Base-by-base conservation (phyloP, 2,329 filamentous ascomycete genomes). In the Botryotinia convoluta region DNA sequence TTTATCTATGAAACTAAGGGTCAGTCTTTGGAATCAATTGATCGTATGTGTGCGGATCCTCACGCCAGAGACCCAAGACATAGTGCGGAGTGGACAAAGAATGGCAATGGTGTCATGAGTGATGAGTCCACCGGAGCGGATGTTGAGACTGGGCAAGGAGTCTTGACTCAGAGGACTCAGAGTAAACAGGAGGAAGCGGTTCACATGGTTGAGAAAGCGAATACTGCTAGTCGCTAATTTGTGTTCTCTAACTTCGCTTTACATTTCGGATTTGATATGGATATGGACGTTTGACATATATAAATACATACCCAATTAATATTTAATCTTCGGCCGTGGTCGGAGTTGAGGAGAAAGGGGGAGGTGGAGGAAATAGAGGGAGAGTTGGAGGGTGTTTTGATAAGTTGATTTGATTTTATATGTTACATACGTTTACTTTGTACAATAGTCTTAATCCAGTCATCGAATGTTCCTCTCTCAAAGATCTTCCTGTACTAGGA, bases 1-100 rank as follows among this genome's bases (percentile, higher is more conserved):
- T 82, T 89, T 76, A 85, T 93, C 57, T 78, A 83, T 63, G 91
- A 93, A 83, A 93, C 91, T 77, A 93, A 93, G 85, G 90, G 90
- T 57, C 85, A 93, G 16, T 88, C 87, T 2, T 86, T 93, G 74
- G 91, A 93, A 82, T 88, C 92, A 82, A 90, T 92, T 77, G 91
- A 93, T 78, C 86, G 88, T 81, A 86, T 91, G 70, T 87, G 83
- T 82, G 65, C 65, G 48, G 65, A 68, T 42, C 26, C 16, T 4
- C 26, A 7, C 12, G 65, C 35, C 2, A 68, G 29, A n/a, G 29
- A 57, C 6, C 65, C 65, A 9, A 42, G 65, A 32, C 26, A 42
- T 16, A 68, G 48, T n/a, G 10, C 48, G 0, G 20, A 16, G 26
- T 68, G 26, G n/a, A 18, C 65, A 10, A 29, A 48, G 37, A 37